phyloP scores from a whole-genome alignment of 83 land plant genomes.

The Thuja plicata region DNA sequence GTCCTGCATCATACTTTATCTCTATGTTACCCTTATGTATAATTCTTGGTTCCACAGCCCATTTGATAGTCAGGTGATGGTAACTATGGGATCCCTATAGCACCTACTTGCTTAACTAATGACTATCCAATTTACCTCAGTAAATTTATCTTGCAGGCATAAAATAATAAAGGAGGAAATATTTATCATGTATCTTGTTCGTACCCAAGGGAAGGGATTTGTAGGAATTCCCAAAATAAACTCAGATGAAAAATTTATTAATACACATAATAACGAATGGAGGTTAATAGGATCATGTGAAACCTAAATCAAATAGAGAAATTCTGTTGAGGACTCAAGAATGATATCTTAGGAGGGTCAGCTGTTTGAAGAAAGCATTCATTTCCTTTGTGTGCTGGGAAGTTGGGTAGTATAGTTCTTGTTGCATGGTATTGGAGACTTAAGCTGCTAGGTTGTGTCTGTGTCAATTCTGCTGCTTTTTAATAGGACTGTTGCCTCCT shows the following conservation, averaged over 20 bases:
- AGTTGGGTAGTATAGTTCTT: too few relatives aligned
- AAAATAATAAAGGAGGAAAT: background rate
- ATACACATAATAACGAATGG: background rate
- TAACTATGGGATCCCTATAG: background rate
- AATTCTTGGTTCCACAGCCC: background rate
- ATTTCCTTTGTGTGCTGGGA: too few relatives aligned
- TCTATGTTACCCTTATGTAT: background rate
- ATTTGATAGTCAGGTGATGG: too few relatives aligned
- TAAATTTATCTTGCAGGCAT: background rate
- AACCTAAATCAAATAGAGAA: too few relatives aligned
- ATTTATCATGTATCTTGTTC: background rate
- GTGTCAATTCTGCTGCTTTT: too few relatives aligned
- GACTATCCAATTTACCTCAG: background rate
- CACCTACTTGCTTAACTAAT: background rate
- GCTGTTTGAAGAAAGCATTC: too few relatives aligned
- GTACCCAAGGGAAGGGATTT: background rate
- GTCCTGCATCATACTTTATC: background rate
- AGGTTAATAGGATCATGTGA: background rate
- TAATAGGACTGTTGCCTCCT: too few relatives aligned
- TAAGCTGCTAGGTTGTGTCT: too few relatives aligned
- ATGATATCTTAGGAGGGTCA: too few relatives aligned
- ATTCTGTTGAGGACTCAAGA: too few relatives aligned
- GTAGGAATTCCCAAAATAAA: background rate
- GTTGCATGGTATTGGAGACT: too few relatives aligned
- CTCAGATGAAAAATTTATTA: background rate